A percentile compares a stretch with the other conserved stretches of the same genome.
Conservation (phyloP, 306 rosid species). For the Vigna reflexopilosa region DNA sequence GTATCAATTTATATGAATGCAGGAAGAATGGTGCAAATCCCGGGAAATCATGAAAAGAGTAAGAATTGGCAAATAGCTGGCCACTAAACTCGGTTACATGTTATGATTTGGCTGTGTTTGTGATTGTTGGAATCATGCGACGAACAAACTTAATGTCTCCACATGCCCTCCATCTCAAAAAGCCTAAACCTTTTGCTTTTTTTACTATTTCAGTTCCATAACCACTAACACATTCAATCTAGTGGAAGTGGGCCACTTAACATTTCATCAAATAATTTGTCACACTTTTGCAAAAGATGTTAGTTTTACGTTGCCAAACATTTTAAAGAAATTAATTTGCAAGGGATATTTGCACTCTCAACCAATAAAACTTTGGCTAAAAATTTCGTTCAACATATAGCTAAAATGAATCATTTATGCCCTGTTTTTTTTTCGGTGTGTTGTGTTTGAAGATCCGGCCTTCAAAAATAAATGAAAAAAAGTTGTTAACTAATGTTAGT, state of each 20-base stretch:
- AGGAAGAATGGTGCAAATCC: background rate
- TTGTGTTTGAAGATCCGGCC: too few relatives aligned
- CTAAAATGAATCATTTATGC: too few relatives aligned
- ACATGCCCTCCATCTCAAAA: background rate
- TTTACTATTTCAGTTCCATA: background rate
- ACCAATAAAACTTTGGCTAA: too few relatives aligned
- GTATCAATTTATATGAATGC: background rate
- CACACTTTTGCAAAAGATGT: background rate
- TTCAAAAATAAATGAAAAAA: too few relatives aligned
- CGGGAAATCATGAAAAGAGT: background rate
- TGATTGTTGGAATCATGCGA: constrained; percentile 19
- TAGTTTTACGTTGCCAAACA: background rate
- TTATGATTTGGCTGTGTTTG: background rate
- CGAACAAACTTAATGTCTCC: constrained; percentile 13
- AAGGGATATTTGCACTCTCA: too few relatives aligned
- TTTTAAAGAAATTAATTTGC: background rate
- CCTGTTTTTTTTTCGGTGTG: too few relatives aligned
- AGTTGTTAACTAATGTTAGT: too few relatives aligned
- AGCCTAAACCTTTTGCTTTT: background rate
- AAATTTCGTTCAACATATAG: too few relatives aligned
- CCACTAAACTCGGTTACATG: background rate
- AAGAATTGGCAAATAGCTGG: background rate
- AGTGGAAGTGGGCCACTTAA: background rate
- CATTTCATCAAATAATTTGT: background rate
- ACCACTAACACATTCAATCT: background rate